phyloP scores from a whole-genome alignment of 176 grass and related monocot genomes.

The Musa troglodytarum region DNA sequence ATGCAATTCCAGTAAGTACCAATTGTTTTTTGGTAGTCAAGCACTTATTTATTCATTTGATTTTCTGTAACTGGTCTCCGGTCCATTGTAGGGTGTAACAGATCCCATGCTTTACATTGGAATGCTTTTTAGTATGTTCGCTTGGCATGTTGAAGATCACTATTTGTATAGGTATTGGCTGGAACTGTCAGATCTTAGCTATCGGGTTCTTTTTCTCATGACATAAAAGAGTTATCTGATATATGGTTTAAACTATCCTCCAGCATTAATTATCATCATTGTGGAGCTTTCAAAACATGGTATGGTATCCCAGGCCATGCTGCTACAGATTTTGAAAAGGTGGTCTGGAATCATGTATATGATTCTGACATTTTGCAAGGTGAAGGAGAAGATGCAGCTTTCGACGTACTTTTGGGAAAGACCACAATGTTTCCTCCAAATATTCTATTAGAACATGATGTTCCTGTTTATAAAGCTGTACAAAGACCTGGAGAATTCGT shows the following conservation, averaged over 20 bases:
- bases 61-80: background rate
- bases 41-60: background rate
- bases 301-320: slow-evolving; percentile 84
- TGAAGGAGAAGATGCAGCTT: slow-evolving; percentile 80
- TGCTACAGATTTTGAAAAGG: slow-evolving; percentile 73
- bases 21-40: background rate
- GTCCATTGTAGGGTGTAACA: slow-evolving; percentile 1
- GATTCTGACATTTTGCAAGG: slow-evolving; percentile 62
- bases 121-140: slow-evolving; percentile 99
- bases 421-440: slow-evolving; percentile 97
- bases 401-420: slow-evolving; percentile 92
- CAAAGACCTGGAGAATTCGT: slow-evolving; percentile 94
- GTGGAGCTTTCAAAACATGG: slow-evolving; percentile 93
- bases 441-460: slow-evolving; percentile 61
- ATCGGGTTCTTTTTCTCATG: background rate
- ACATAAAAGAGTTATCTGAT: background rate
- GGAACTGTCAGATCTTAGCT: background rate
- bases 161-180: slow-evolving; percentile 77
- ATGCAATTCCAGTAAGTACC: slow-evolving; percentile 7
- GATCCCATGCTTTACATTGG: slow-evolving; percentile 64
- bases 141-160: slow-evolving; percentile 98
- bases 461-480: slow-evolving; percentile 91
- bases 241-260: background rate
- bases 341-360: slow-evolving; percentile 66
- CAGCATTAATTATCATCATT: slow-evolving; percentile 99